Conservation (phyloP, 768 basidiomycete species). For the Tephrocybe sp. region DNA sequence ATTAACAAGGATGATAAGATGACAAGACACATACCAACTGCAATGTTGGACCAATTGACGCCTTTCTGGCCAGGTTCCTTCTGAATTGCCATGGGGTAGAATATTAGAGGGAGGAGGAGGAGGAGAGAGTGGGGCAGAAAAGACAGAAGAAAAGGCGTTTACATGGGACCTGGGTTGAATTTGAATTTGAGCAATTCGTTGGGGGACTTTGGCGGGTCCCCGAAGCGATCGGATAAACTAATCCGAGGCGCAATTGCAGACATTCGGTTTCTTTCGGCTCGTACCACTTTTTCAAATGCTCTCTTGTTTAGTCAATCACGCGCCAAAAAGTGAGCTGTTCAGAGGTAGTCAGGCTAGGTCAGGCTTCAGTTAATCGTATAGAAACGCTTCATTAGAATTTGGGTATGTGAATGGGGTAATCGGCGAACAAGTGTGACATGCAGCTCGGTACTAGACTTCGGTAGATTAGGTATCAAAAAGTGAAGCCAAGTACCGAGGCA, state of each 20-base stretch:
- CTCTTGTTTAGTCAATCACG: neutral
- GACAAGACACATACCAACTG: constrained; percentile 64
- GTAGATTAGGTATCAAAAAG: constrained; percentile 17
- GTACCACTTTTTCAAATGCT: constrained; percentile 13
- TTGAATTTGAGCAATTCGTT: constrained; percentile 15
- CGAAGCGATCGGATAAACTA: constrained; percentile 34
- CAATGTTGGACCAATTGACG: constrained; percentile 92
- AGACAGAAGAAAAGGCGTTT: constrained; percentile 19
- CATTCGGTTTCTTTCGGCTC: constrained; percentile 1
- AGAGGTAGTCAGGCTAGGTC: no score
- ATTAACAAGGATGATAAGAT: constrained; percentile 12
- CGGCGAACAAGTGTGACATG: constrained; percentile 10
- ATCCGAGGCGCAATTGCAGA: constrained; percentile 13
- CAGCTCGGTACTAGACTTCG: no score
- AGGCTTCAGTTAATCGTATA: neutral
- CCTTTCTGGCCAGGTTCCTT: constrained; percentile 90
- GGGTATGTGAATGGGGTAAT: constrained; percentile 13
- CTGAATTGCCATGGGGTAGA: constrained; percentile 65
- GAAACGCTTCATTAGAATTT: constrained; percentile 7
- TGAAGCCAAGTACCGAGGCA: constrained; percentile 3
- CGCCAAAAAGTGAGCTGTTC: neutral
- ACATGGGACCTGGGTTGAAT: constrained; percentile 11
- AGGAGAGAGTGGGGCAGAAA: constrained; percentile 14
- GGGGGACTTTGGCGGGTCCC: constrained; percentile 8
- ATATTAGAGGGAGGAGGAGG: constrained; percentile 20